These are phyloP conservation scores for Hansenula lynferdii DNA, from an alignment of 1,139 yeast genomes.

Conservation along the genomic window DNA sequence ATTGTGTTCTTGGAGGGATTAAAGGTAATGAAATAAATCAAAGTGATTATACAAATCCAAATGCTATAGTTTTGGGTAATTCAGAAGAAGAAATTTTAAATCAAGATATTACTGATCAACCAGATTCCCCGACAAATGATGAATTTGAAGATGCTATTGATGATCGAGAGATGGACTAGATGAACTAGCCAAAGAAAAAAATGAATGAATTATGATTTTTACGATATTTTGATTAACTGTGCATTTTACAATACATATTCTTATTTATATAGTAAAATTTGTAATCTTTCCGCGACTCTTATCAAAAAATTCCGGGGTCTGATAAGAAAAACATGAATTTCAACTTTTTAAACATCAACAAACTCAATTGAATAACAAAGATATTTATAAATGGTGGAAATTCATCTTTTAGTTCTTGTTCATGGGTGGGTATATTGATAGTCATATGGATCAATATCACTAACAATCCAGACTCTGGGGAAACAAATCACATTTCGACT, in stretches of 20 bases:
- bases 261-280: too few relatives aligned
- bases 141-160: too few relatives aligned
- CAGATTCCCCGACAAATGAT: too few relatives aligned
- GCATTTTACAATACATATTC: too few relatives aligned
- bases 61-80: conserved; percentile 23
- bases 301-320: too few relatives aligned
- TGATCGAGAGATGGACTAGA: conserved; percentile 9
- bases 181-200: too few relatives aligned
- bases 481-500: conserved; percentile 58
- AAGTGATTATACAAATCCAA: conserved; percentile 17
- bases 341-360: too few relatives aligned
- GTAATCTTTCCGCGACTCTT: too few relatives aligned
- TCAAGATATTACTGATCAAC: conserved; percentile 11
- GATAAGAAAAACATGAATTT: too few relatives aligned
- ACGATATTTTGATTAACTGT: too few relatives aligned
- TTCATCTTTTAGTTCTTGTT: conserved; percentile 64
- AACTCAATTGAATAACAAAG: too few relatives aligned
- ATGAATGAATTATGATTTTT: too few relatives aligned
- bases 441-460: neutral
- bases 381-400: neutral
- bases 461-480: conserved; percentile 62
- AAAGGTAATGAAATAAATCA: conserved; percentile 19
- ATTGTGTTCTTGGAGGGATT: conserved; percentile 83
- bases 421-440: conserved; percentile 62
- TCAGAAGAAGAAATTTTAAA: conserved; percentile 22